Evolutionary conservation across 2,329 filamentous ascomycete genomes (phyloP), one percentile per base, ranked within the genome.

Genomic region (Stagonosporopsis cucurbitacearum): DNA sequence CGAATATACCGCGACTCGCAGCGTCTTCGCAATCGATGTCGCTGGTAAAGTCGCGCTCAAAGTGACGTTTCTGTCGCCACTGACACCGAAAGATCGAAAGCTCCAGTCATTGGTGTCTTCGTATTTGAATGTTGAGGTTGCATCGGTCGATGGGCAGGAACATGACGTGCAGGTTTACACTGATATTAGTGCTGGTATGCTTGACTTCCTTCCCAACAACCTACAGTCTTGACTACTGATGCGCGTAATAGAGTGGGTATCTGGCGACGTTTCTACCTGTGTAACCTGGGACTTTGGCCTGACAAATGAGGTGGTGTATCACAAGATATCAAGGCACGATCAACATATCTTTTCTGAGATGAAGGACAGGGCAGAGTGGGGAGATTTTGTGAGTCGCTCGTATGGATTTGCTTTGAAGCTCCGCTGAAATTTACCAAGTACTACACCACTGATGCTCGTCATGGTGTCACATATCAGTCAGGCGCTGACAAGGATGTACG

Each of bases 251-350:
- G 89, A 93, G 80, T 92, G 88, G 86, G 83, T 85, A 3, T 88
- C 88, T 13, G 87, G 88, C 20, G 84, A 92, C 66, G 74, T 77
- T 6, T 78, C 80, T 52, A 68, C 79, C 30, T 80, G 80, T 54
- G 79, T 78, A 22, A 86, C 92, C 67, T 96, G 91, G 91, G 88
- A 92, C 55, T 95, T 88, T 66, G 91, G 91, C 15, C 83, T 92
- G 59, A 79, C 85, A 42, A 85, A 83, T 23, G 90, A 84, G 63
- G 79, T 83, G 46, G 89, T 96, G 48, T 80, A 83, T 1, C 91
- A 87, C 86, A 84, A 80, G 57, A 78, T 91, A 23, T 80, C 81
- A 50, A 81, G 86, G 30, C 77, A 77, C 54, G 71, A 80, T 4
- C 85, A 94, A 73, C 80, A 88, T 70, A 79, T 90, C 12, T 84